These are phyloP conservation scores for Balansia obtecta DNA, from an alignment of 2,329 filamentous ascomycete species.

Conservation along the genomic window DNA sequence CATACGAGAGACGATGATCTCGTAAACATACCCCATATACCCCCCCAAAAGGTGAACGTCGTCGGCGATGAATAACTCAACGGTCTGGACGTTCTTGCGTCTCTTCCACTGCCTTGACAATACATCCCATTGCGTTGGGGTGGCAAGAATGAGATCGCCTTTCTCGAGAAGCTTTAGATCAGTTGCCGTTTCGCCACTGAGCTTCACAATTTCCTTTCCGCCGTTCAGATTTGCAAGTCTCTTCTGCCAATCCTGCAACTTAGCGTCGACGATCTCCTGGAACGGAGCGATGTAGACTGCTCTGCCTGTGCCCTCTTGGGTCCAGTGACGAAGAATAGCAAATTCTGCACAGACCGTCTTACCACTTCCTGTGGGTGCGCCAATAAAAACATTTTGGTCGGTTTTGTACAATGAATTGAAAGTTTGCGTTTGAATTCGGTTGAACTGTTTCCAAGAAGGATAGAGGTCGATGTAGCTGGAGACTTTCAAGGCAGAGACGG, in stretches of 20 bases:
- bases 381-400: slow-evolving; percentile 88
- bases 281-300: slow-evolving; percentile 92
- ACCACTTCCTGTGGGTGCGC: slow-evolving; percentile 84
- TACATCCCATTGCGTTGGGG: slow-evolving; percentile 90
- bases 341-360: slow-evolving; percentile 98
- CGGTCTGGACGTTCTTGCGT: slow-evolving; percentile 84
- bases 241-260: slow-evolving; percentile 74
- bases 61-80: slow-evolving; percentile 87
- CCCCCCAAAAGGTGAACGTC: slow-evolving; percentile 90
- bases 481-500: slow-evolving; percentile 76
- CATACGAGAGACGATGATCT: slow-evolving; percentile 95
- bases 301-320: slow-evolving; percentile 42
- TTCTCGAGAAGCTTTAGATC: slow-evolving; percentile 81
- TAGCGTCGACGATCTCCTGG: slow-evolving; percentile 79
- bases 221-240: slow-evolving; percentile 60
- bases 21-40: slow-evolving; percentile 77
- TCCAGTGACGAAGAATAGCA: slow-evolving; percentile 80
- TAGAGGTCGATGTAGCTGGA: slow-evolving; percentile 76
- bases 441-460: slow-evolving; percentile 76
- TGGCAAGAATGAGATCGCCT: slow-evolving; percentile 83
- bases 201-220: slow-evolving; percentile 82
- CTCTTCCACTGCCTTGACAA: slow-evolving; percentile 93
- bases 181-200: slow-evolving; percentile 83
- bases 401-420: slow-evolving; percentile 89
- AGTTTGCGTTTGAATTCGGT: slow-evolving; percentile 93